Evolutionary conservation across 179 eudicot species (phyloP).

Genomic region (Silene noctiflora): DNA sequence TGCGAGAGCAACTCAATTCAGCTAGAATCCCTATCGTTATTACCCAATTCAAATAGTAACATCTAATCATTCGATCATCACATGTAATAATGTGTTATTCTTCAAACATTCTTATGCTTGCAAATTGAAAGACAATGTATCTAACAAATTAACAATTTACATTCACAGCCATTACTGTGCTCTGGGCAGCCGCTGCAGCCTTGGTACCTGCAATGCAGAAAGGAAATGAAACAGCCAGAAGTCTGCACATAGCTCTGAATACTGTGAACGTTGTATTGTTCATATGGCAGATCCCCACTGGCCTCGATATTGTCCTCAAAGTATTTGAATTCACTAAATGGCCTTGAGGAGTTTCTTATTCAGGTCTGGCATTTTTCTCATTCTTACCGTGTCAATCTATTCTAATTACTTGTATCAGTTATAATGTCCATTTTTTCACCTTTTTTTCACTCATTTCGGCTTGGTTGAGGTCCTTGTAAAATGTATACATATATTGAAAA

Average conservation of each 20-base stretch:
- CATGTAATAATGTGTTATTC: too few relatives aligned
- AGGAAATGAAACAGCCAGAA: slow-evolving; percentile 93
- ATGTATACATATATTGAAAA: too few relatives aligned
- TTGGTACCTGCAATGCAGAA: slow-evolving; percentile 96
- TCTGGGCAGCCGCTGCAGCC: slow-evolving; percentile 96
- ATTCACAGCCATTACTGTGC: slow-evolving; percentile 68
- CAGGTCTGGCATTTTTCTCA: slow-evolving; percentile 17
- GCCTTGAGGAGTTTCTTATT: slow-evolving; percentile 53
- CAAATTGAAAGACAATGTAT: neutral
- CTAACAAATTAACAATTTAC: neutral
- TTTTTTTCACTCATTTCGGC: neutral
- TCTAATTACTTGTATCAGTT: slow-evolving; percentile 11
- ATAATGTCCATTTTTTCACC: neutral
- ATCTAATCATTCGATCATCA: too few relatives aligned
- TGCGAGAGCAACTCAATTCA: too few relatives aligned
- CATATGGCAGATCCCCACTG: slow-evolving; percentile 94
- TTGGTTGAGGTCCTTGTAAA: neutral
- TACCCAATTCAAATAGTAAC: too few relatives aligned
- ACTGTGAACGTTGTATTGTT: slow-evolving; percentile 71
- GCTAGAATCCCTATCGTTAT: too few relatives aligned
- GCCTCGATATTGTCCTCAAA: slow-evolving; percentile 77
- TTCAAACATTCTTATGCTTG: neutral
- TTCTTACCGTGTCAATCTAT: slow-evolving; percentile 3
- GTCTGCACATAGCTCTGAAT: slow-evolving; percentile 84
- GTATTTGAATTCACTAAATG: slow-evolving; percentile 88